Evolutionary conservation across 768 basidiomycete genomes (phyloP).

Genomic region (Hemileccinum impolitum): DNA sequence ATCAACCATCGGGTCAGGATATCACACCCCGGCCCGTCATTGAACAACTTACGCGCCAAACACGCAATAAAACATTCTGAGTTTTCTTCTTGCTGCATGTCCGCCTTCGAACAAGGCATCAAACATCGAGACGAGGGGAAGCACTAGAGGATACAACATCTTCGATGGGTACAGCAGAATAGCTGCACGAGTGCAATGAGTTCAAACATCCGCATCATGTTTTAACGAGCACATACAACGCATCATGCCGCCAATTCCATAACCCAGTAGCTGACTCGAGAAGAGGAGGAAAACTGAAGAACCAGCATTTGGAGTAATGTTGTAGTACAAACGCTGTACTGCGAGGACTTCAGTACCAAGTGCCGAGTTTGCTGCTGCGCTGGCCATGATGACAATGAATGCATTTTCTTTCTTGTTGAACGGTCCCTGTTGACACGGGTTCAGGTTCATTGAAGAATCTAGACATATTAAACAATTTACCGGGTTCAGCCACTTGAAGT

Average conservation of each 20-base stretch:
- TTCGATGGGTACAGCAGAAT: constrained; percentile 42
- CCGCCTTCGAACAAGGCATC: constrained; percentile 42
- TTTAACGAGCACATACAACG: constrained; percentile 32
- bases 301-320: constrained; percentile 46
- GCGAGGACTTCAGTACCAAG: constrained; percentile 55
- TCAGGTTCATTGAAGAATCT: not conserved
- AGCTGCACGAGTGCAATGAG: constrained; percentile 5
- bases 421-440: constrained; percentile 36
- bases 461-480: constrained; percentile 10
- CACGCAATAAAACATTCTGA: constrained; percentile 29
- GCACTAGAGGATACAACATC: constrained; percentile 39
- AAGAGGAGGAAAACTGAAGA: constrained; percentile 46
- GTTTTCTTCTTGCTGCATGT: constrained; percentile 36
- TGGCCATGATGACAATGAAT: constrained; percentile 54
- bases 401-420: constrained; percentile 63
- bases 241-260: constrained; percentile 54
- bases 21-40: constrained; percentile 8
- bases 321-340: constrained; percentile 52
- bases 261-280: constrained; percentile 40
- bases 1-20: constrained; percentile 9
- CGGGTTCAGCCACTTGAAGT: constrained; percentile 52
- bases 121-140: constrained; percentile 24
- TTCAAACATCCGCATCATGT: not conserved
- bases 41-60: constrained; percentile 27
- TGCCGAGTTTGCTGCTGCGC: constrained; percentile 52